A percentile compares a stretch with the other conserved stretches of the same genome.
Conservation (phyloP, 2,329 filamentous ascomycete genomes). For the Plenodomus biglobosus region DNA sequence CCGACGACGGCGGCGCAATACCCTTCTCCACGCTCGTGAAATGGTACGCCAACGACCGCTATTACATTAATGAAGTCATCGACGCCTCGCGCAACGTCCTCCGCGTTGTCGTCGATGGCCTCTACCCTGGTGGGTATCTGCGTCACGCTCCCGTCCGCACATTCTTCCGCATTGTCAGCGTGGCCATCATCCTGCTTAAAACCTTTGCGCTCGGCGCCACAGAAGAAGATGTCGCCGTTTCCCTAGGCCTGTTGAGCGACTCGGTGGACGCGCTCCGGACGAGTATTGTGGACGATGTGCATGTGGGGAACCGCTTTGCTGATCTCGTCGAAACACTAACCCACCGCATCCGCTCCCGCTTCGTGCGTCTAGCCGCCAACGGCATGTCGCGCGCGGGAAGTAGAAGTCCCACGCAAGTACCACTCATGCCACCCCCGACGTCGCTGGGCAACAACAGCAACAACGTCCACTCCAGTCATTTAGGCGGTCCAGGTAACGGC, state of each 20-base stretch:
- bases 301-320: slow-evolving; percentile 80
- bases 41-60: slow-evolving; percentile 61
- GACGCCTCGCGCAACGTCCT: slow-evolving; percentile 77
- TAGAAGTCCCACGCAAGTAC: slow-evolving; percentile 31
- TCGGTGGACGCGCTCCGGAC: slow-evolving; percentile 73
- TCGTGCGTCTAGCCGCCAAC: slow-evolving; percentile 60
- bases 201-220: slow-evolving; percentile 81
- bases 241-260: slow-evolving; percentile 72
- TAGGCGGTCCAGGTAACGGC: not conserved
- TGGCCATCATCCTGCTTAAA: slow-evolving; percentile 81
- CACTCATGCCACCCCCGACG: slow-evolving; percentile 38
- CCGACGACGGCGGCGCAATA: slow-evolving; percentile 47
- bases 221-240: slow-evolving; percentile 74
- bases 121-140: slow-evolving; percentile 73
- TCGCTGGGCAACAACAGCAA: slow-evolving; percentile 4
- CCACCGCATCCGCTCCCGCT: slow-evolving; percentile 70
- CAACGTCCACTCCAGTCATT: too few species aligned
- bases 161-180: slow-evolving; percentile 83
- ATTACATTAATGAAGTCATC: slow-evolving; percentile 70
- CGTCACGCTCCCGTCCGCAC: slow-evolving; percentile 82
- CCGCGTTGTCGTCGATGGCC: slow-evolving; percentile 72
- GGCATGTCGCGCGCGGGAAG: slow-evolving; percentile 48
- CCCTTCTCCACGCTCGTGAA: slow-evolving; percentile 50
- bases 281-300: slow-evolving; percentile 82
- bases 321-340: slow-evolving; percentile 80